Percentiles rank a stretch among this genome's conserved stretches.
Conservation (phyloP, 228 moss, liverwort and hornwort species). For the Sphagnum magellanicum region DNA sequence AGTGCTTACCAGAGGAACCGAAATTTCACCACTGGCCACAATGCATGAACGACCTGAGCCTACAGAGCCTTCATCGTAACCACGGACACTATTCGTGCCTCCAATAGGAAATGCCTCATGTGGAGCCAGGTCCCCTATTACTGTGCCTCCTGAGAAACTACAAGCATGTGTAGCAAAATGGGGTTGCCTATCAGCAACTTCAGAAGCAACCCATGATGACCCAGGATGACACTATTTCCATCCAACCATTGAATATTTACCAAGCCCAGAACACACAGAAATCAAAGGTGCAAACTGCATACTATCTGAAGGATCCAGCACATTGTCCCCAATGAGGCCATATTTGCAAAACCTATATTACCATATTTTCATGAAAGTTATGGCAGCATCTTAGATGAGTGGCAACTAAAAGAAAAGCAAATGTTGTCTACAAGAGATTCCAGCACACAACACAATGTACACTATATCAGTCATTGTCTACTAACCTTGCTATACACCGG, state of each 20-base stretch:
- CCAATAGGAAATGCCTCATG: slow-evolving; percentile 99
- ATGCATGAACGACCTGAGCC: slow-evolving; percentile 96
- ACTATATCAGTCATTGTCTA: slow-evolving; percentile 4
- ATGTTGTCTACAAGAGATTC: too few species aligned
- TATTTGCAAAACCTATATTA: too few species aligned
- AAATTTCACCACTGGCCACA: slow-evolving; percentile 93
- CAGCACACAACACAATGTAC: not conserved
- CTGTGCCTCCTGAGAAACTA: slow-evolving; percentile 97
- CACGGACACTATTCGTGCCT: slow-evolving; percentile 98
- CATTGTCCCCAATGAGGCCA: too few species aligned
- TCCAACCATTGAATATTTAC: not conserved
- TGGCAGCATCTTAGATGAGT: too few species aligned
- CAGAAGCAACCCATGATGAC: not conserved
- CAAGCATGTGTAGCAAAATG: not conserved
- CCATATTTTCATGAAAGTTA: too few species aligned
- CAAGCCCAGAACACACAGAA: too few species aligned
- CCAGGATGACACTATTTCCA: not conserved
- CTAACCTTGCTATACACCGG: slow-evolving; percentile 92
- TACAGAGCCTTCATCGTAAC: slow-evolving; percentile 96
- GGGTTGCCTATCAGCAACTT: not conserved
- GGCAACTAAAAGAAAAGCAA: too few species aligned
- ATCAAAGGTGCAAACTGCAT: too few species aligned
- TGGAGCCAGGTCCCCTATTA: slow-evolving; percentile 94
- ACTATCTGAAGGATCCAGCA: too few species aligned
- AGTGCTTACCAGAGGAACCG: slow-evolving; percentile 79